A percentile compares a stretch with the other conserved stretches of the same genome.
phyloP scores from a whole-genome alignment of 2,329 filamentous ascomycete species.

The Rasamsonia emersonii region DNA sequence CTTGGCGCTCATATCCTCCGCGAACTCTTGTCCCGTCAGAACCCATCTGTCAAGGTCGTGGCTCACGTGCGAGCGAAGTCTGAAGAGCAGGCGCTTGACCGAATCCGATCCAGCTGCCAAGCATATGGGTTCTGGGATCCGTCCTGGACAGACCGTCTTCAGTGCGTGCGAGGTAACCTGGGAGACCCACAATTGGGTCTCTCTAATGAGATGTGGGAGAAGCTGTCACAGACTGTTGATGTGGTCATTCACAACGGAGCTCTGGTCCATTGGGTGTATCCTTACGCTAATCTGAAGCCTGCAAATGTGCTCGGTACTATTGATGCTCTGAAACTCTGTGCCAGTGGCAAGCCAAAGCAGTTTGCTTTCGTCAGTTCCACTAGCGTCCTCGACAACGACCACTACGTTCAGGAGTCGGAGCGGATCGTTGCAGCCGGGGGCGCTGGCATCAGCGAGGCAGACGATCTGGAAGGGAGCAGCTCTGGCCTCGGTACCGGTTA shows the following conservation, averaged over 20 bases:
- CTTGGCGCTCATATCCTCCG: slow-evolving; percentile 70
- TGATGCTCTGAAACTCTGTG: slow-evolving; percentile 66
- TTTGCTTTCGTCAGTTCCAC: slow-evolving; percentile 80
- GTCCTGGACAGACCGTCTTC: slow-evolving; percentile 55
- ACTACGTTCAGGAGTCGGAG: slow-evolving; percentile 69
- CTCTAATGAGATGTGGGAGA: slow-evolving; percentile 56
- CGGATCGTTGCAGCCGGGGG: slow-evolving; percentile 53
- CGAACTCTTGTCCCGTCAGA: slow-evolving; percentile 58
- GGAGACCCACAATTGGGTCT: slow-evolving; percentile 65
- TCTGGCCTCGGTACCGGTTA: slow-evolving; percentile 77
- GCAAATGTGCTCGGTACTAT: slow-evolving; percentile 78
- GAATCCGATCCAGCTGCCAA: slow-evolving; percentile 58
- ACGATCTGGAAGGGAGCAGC: slow-evolving; percentile 69
- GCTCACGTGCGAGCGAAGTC: slow-evolving; percentile 66
- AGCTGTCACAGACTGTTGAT: slow-evolving; percentile 58
- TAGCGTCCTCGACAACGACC: slow-evolving; percentile 68
- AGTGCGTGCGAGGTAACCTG: slow-evolving; percentile 65
- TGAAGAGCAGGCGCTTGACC: slow-evolving; percentile 49
- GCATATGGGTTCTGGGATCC: slow-evolving; percentile 71
- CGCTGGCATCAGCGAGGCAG: slow-evolving; percentile 60
- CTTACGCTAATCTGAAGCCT: slow-evolving; percentile 61
- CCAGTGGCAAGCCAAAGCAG: slow-evolving; percentile 66
- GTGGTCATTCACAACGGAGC: slow-evolving; percentile 77
- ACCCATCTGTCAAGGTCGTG: slow-evolving; percentile 55
- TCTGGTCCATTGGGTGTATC: slow-evolving; percentile 67